Base-by-base conservation (phyloP, 768 basidiomycete species). In the Podaxis mareebaensis region DNA sequence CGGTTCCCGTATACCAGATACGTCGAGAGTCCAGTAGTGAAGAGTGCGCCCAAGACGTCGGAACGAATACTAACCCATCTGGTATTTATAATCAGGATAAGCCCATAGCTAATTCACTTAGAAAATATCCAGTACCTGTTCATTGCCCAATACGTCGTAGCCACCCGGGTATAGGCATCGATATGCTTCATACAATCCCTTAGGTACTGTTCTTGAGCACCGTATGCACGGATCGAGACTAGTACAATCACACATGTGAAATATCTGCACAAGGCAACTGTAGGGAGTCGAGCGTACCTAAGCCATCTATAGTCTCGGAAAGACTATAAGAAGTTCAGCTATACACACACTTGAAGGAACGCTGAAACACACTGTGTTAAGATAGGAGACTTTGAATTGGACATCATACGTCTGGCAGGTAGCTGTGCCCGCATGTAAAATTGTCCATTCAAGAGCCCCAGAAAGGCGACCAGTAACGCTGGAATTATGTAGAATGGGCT, bases 221-320 rank as follows among this genome's bases (percentile, higher is more conserved):
- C 83, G 67, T 86, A 91, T 0, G 89, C 89, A 38, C 89, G 79
- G 61, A 91, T 85, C 11, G 86, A 81, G 24, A 74, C 80, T 82
- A 52, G 15, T 38, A 42, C 4, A 46, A 15, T 48, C 15, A 40
- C 42, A 56, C 42, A 53, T 15, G 58, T 17, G 20, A 20, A 20
- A 36, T 17, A 24, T 20, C 11, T 24, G 10, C 11, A 56, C 36
- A 42, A 26, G 24, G n/a, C 57, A 61, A 26, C 46, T 4, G 48
- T 11, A 20, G 55, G 36, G 15, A 22, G 40, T 42, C 17, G 6
- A n/a, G 57, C 74, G 61, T 75, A 79, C 80, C 74, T 58, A 87
- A 67, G 6, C 88, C 89, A 65, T 80, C 73, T 38, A 89, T 81
- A 0, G 87, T 67, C 77, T 33, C 58, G 6, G 48, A 49, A 8